A percentile compares a stretch with the other conserved stretches of the same genome.
Evolutionary conservation across 306 rosid species (phyloP).

Genomic region (Dalbergia cultrata): DNA sequence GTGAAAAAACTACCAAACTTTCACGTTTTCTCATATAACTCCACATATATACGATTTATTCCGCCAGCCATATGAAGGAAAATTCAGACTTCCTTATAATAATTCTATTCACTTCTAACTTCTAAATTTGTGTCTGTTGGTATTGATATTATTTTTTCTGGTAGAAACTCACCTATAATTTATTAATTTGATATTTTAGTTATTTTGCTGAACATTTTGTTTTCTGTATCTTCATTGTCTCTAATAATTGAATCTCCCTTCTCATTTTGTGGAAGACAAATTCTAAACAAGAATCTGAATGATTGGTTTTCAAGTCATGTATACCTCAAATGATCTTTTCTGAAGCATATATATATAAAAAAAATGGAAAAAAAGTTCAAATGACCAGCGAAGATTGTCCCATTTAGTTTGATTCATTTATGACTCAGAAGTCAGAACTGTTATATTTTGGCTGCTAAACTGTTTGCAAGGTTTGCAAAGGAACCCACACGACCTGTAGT

Average conservation of each 20-base stretch:
- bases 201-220: background rate
- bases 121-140: background rate
- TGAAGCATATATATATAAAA: too few relatives aligned
- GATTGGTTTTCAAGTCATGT: background rate
- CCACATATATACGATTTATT: background rate
- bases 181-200: background rate
- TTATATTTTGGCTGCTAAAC: background rate
- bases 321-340: background rate
- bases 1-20: background rate
- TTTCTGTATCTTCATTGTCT: background rate
- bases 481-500: background rate
- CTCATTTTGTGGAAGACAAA: background rate
- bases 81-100: background rate
- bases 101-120: background rate
- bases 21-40: background rate
- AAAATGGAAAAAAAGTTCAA: background rate
- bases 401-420: background rate
- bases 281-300: conserved; percentile 24
- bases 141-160: background rate
- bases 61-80: background rate
- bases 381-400: background rate
- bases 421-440: background rate
- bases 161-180: background rate
- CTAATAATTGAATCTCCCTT: background rate
- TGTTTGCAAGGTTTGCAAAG: background rate